Evolutionary conservation across 1,139 yeast species (phyloP).

Genomic region (Torulaspora pretoriensis): DNA sequence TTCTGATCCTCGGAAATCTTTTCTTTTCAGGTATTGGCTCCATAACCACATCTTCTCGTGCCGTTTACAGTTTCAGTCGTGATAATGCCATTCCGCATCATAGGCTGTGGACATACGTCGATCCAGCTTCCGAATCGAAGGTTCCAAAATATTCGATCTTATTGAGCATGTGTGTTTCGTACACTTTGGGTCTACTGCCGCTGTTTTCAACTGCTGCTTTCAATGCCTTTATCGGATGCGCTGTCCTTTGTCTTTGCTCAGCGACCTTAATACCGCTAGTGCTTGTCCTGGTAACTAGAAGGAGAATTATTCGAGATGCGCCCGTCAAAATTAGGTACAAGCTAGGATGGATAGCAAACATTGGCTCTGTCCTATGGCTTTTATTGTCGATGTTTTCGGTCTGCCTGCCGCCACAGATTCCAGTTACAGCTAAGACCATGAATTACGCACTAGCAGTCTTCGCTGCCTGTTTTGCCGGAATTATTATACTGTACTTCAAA

Average conservation of each 20-base stretch:
- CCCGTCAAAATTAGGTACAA: constrained; percentile 59
- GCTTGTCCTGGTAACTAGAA: constrained; percentile 55
- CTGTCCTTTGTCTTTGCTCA: constrained; percentile 69
- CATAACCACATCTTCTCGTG: constrained; percentile 80
- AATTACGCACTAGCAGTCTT: constrained; percentile 71
- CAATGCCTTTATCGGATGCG: constrained; percentile 83
- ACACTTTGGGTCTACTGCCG: constrained; percentile 58
- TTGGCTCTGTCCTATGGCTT: constrained; percentile 59
- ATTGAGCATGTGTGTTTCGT: constrained; percentile 64
- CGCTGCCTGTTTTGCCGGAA: constrained; percentile 44
- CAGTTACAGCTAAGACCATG: constrained; percentile 60
- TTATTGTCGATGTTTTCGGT: constrained; percentile 56
- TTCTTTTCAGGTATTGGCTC: constrained; percentile 76
- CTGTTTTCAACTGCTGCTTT: constrained; percentile 71
- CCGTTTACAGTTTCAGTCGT: constrained; percentile 82
- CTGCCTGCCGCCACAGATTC: constrained; percentile 71
- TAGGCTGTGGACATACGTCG: constrained; percentile 61
- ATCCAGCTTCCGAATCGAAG: constrained; percentile 49
- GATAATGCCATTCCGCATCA: constrained; percentile 82
- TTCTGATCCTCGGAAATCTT: constrained; percentile 66
- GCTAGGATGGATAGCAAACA: constrained; percentile 62
- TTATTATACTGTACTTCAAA: constrained; percentile 48
- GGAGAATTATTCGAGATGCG: constrained; percentile 64
- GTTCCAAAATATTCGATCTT: constrained; percentile 72
- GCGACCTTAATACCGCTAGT: constrained; percentile 77